Conservation (phyloP, 2,329 filamentous ascomycete genomes). For the Malbranchea zuffiana region DNA sequence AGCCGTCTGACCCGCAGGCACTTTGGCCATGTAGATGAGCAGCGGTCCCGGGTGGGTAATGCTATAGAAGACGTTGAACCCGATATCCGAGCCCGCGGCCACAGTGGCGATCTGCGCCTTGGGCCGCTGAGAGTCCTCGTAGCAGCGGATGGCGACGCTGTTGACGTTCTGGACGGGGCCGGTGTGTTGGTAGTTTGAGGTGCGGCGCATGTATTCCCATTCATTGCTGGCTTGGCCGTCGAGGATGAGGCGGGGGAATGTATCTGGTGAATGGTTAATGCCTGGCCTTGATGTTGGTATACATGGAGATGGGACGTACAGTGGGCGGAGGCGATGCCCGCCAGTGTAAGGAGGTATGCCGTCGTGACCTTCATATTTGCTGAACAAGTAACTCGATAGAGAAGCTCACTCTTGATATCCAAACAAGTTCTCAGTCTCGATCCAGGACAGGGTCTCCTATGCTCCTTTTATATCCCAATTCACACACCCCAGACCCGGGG, state of each 20-base stretch:
- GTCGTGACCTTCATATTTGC: neutral
- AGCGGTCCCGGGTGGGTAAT: constrained; percentile 48
- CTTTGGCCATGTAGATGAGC: constrained; percentile 47
- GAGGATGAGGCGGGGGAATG: constrained; percentile 8
- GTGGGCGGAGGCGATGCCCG: constrained; percentile 1
- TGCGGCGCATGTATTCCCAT: constrained; percentile 7
- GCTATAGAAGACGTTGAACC: constrained; percentile 38
- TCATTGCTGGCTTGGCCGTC: constrained; percentile 3
- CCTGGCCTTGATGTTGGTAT: too few species aligned
- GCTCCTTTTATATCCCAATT: neutral
- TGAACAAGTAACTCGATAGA: neutral
- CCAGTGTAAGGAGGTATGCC: constrained; percentile 2
- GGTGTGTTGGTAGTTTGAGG: constrained; percentile 8
- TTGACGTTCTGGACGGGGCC: constrained; percentile 10
- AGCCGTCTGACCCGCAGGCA: constrained; percentile 18
- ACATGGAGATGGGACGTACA: neutral
- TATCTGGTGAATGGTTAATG: constrained; percentile 5
- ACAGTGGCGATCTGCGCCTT: constrained; percentile 24
- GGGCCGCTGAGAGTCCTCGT: constrained; percentile 6
- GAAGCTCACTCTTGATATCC: neutral
- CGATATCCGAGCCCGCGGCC: constrained; percentile 12
- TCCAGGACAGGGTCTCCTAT: neutral
- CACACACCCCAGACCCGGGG: neutral
- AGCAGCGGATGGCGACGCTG: constrained; percentile 11
- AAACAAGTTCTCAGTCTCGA: neutral